Evolutionary conservation across 2,329 filamentous ascomycete genomes (phyloP).

Genomic region (Cyclaneusma minus): DNA sequence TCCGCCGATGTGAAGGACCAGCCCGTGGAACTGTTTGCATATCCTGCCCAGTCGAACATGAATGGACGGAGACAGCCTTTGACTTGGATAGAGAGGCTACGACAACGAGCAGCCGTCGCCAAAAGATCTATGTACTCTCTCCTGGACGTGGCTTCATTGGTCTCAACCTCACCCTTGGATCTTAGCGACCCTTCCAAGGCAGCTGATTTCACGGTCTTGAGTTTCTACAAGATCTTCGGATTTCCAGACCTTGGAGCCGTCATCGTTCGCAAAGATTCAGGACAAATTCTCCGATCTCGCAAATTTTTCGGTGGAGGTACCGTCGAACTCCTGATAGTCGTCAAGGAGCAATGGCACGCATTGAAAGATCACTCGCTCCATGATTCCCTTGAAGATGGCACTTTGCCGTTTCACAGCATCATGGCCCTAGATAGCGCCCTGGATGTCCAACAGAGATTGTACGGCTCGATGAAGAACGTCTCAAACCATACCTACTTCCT

Average conservation of each 20-base stretch:
- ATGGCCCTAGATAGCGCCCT: conserved; percentile 67
- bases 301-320: conserved; percentile 90
- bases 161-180: conserved; percentile 62
- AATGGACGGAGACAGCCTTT: conserved; percentile 63
- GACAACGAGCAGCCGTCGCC: conserved; percentile 16
- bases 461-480: conserved; percentile 53
- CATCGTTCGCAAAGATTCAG: conserved; percentile 60
- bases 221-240: conserved; percentile 96
- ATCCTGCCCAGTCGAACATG: conserved; percentile 88
- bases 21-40: conserved; percentile 51
- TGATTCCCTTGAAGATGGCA: conserved; percentile 79
- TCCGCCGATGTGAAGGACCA: conserved; percentile 9
- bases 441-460: conserved; percentile 51
- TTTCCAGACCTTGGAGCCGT: conserved; percentile 84
- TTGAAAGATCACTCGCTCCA: conserved; percentile 59
- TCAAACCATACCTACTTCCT: conserved; percentile 58
- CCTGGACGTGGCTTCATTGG: conserved; percentile 70
- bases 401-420: conserved; percentile 79
- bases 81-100: conserved; percentile 43
- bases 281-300: conserved; percentile 45
- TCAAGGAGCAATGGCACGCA: conserved; percentile 72
- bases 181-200: conserved; percentile 42
- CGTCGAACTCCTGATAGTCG: conserved; percentile 71
- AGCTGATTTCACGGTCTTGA: conserved; percentile 76
- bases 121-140: conserved; percentile 42